Percentiles rank a stretch among this genome's conserved stretches.
These are phyloP conservation scores for Austroboletus novae-zelandiae DNA, from an alignment of 1,284 basidiomycete species.

Conservation along the genomic window DNA sequence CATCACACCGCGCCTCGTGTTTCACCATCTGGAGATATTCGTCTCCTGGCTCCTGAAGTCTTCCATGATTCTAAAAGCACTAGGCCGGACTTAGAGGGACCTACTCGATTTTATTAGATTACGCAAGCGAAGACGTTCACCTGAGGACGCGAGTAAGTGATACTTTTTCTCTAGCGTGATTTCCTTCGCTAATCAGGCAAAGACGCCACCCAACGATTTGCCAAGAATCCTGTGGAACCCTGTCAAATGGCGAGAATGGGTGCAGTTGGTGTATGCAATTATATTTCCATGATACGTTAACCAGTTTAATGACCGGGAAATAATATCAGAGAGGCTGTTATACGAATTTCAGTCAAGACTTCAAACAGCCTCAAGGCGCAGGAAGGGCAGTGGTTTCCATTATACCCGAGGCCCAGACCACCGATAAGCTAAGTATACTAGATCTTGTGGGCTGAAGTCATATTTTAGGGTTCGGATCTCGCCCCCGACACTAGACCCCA, in stretches of 20 bases:
- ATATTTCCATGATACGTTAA: background rate
- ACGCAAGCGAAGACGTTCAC: background rate
- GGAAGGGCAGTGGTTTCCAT: too few species aligned
- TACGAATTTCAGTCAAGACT: background rate
- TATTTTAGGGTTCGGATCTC: too few species aligned
- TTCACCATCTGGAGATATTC: background rate
- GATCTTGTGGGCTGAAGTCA: too few species aligned
- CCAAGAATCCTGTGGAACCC: too few species aligned
- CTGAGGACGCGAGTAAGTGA: background rate
- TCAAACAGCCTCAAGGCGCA: background rate
- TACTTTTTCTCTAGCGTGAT: background rate
- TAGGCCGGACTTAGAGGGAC: background rate
- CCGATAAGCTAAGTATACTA: too few species aligned
- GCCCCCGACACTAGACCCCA: too few species aligned
- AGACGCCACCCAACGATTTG: too few species aligned
- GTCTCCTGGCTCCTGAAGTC: background rate
- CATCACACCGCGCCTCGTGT: conserved; percentile 7
- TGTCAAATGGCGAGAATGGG: too few species aligned
- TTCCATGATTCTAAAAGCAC: conserved; percentile 3
- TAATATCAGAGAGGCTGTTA: background rate
- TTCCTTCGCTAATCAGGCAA: too few species aligned
- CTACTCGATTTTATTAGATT: background rate
- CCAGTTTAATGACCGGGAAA: background rate
- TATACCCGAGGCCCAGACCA: too few species aligned
- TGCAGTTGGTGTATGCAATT: too few species aligned